These are phyloP conservation scores for Penicillium corylophilum DNA, from an alignment of 2,329 filamentous ascomycete genomes.

Conservation along the genomic window DNA sequence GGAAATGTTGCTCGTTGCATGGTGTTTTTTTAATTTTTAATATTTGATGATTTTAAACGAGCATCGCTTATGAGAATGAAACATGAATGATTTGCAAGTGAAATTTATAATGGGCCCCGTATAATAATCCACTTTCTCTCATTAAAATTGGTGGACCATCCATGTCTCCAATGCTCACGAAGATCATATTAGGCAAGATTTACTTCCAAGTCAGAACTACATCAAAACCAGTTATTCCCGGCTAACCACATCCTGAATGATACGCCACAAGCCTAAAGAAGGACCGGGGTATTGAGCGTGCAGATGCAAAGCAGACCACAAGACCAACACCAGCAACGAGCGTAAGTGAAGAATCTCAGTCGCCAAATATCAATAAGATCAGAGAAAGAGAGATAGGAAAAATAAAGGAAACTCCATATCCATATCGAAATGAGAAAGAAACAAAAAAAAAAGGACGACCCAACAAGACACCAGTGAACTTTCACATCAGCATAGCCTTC, in stretches of 20 bases:
- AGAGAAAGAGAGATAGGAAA: neutral
- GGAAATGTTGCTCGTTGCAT: neutral
- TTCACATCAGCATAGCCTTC: neutral
- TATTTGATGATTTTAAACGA: neutral
- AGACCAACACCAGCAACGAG: neutral
- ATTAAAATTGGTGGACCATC: no score
- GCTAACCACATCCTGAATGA: neutral
- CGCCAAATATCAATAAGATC: neutral
- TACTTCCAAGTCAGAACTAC: neutral
- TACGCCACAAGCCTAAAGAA: neutral
- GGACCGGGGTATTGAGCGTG: neutral
- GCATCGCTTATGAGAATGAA: neutral
- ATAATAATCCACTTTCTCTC: no score
- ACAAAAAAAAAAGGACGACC: neutral
- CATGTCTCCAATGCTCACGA: no score
- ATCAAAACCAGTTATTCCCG: neutral
- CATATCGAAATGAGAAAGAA: neutral
- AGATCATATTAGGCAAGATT: neutral
- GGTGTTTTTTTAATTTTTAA: neutral
- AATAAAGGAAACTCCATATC: neutral
- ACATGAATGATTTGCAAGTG: neutral
- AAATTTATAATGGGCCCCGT: no score
- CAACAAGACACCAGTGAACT: neutral
- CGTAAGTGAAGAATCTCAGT: neutral
- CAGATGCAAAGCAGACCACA: neutral